These are phyloP conservation scores for Suhomyces wounanorum DNA, from an alignment of 1,139 yeast species.

Conservation along the genomic window DNA sequence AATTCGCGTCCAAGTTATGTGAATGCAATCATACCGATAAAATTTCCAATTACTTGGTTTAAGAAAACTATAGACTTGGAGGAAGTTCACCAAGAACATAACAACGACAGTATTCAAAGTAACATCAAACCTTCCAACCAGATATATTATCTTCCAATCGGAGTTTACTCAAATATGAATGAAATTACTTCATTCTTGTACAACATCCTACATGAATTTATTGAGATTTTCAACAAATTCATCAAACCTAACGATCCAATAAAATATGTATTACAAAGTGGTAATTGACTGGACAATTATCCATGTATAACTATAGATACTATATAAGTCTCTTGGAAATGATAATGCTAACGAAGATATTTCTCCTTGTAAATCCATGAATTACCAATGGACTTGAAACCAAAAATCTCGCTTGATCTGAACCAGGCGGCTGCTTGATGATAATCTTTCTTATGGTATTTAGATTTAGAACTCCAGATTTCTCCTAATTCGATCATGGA, in stretches of 20 bases:
- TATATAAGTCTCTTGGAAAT: not conserved
- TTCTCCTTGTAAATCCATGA: constrained; percentile 80
- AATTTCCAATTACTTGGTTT: constrained; percentile 40
- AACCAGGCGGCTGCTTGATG: constrained; percentile 72
- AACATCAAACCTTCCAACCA: constrained; percentile 22
- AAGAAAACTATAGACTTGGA: constrained; percentile 23
- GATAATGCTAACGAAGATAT: constrained; percentile 31
- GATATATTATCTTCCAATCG: constrained; percentile 40
- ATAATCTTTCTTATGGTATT: constrained; percentile 57
- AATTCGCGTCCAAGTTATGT: constrained; percentile 31
- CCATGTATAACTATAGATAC: not conserved
- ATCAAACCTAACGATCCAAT: constrained; percentile 18
- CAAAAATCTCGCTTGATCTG: constrained; percentile 65
- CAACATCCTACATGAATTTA: constrained; percentile 34
- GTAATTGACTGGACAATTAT: constrained; percentile 6
- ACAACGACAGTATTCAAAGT: constrained; percentile 12
- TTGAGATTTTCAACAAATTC: constrained; percentile 28
- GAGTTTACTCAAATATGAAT: constrained; percentile 36
- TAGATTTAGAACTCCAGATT: constrained; percentile 62
- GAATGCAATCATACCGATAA: constrained; percentile 30
- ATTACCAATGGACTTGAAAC: constrained; percentile 66
- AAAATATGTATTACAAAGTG: constrained; percentile 17
- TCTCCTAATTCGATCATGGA: constrained; percentile 75
- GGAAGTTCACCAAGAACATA: constrained; percentile 16
- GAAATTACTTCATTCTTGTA: constrained; percentile 38